Conservation (phyloP, 352 stramenopile species). For the Phytophthora sansomeana region DNA sequence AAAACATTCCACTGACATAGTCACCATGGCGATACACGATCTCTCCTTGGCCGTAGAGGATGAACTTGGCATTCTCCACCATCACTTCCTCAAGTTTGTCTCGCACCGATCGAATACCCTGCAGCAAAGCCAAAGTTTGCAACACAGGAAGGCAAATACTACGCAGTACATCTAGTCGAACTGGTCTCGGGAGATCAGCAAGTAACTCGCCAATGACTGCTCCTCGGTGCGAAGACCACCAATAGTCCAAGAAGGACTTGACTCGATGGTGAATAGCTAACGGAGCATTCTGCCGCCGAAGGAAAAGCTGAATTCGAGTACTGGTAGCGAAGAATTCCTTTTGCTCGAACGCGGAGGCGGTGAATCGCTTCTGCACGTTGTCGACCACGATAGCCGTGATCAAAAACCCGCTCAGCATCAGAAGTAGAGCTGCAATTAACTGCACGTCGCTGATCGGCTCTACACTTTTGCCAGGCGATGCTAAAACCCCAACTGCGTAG, state of each 20-base stretch:
- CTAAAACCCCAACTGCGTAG: constrained; percentile 48
- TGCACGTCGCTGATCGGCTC: constrained; percentile 49
- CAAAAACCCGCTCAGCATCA: constrained; percentile 52
- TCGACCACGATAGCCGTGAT: constrained; percentile 54
- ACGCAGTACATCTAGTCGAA: constrained; percentile 51
- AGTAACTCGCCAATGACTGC: constrained; percentile 55
- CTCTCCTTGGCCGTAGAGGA: constrained; percentile 63
- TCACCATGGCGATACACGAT: constrained; percentile 60
- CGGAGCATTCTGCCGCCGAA: constrained; percentile 54
- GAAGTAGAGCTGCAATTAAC: constrained; percentile 38
- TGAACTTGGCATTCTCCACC: constrained; percentile 53
- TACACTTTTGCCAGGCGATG: constrained; percentile 45
- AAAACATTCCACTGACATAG: constrained; percentile 64
- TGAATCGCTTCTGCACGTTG: constrained; percentile 61
- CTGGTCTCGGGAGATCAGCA: constrained; percentile 47
- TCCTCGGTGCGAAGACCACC: constrained; percentile 65
- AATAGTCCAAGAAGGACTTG: constrained; percentile 68
- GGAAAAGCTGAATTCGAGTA: constrained; percentile 59
- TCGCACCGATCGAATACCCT: constrained; percentile 39
- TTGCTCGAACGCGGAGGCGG: constrained; percentile 55
- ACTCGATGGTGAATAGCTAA: constrained; percentile 55
- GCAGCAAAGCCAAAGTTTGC: constrained; percentile 49
- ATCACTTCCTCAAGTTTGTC: constrained; percentile 47
- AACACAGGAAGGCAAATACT: constrained; percentile 53
- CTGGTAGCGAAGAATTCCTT: constrained; percentile 61